These are phyloP conservation scores for Neodidymelliopsis sp. DNA, from an alignment of 2,329 filamentous ascomycete species.

Conservation along the genomic window DNA sequence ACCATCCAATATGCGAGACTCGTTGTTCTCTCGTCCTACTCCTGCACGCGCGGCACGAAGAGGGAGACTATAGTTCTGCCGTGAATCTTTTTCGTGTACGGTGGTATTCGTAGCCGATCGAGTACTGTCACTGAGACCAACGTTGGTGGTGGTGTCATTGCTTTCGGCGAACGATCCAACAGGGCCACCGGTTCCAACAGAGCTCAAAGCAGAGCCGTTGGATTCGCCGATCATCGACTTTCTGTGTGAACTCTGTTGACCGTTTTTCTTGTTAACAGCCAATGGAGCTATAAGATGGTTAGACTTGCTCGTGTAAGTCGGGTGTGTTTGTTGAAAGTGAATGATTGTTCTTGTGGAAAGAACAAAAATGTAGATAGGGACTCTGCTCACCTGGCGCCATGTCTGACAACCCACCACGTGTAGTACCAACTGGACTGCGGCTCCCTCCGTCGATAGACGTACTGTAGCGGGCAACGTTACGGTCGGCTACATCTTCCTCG, in stretches of 20 bases:
- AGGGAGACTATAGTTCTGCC: constrained; percentile 14
- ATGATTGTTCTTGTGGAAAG: no score
- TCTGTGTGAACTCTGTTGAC: background rate
- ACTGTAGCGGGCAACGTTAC: constrained; percentile 33
- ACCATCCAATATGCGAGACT: no score
- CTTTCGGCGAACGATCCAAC: constrained; percentile 13
- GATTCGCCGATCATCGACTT: background rate
- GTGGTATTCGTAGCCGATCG: constrained; percentile 9
- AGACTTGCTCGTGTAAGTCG: no score
- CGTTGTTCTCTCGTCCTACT: constrained; percentile 1
- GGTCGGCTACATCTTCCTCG: constrained; percentile 60
- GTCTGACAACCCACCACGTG: background rate
- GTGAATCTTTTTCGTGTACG: constrained; percentile 4
- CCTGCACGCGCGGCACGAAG: constrained; percentile 12
- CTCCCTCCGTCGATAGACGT: constrained; percentile 10
- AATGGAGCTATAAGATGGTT: constrained; percentile 10
- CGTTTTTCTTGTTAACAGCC: background rate
- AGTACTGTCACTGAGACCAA: constrained; percentile 19
- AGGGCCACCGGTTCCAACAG: constrained; percentile 9
- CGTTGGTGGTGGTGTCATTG: constrained; percentile 11
- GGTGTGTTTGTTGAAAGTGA: no score
- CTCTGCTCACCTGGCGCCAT: background rate
- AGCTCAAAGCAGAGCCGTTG: constrained; percentile 6
- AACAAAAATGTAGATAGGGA: background rate
- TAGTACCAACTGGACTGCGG: constrained; percentile 8